phyloP scores from a whole-genome alignment of 768 basidiomycete species.

The Russula sp. region DNA sequence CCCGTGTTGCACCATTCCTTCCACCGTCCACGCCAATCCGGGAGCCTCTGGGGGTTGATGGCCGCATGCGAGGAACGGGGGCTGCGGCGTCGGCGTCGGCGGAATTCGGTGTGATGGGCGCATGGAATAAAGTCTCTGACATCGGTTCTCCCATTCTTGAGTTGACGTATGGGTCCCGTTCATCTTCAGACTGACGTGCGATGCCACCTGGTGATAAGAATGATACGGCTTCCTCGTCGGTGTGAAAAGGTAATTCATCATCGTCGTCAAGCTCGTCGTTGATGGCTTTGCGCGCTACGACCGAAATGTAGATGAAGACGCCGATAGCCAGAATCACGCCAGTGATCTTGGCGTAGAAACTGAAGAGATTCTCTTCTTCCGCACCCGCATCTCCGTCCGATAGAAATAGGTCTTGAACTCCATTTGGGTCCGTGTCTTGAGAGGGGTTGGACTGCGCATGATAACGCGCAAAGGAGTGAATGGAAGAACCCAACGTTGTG shows the following conservation, averaged over 20 bases:
- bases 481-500: slow-evolving; percentile 81
- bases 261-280: slow-evolving; percentile 55
- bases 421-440: slow-evolving; percentile 32
- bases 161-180: slow-evolving; percentile 19
- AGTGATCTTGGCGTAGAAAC: slow-evolving; percentile 59
- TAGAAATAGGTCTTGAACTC: slow-evolving; percentile 24
- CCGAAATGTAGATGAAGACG: slow-evolving; percentile 76
- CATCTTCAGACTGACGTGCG: slow-evolving; percentile 23
- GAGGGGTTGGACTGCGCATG: slow-evolving; percentile 37
- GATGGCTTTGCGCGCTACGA: slow-evolving; percentile 68
- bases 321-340: slow-evolving; percentile 70
- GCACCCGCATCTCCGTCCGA: slow-evolving; percentile 9
- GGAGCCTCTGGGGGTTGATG: slow-evolving; percentile 10
- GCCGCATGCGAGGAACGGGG: slow-evolving; percentile 11
- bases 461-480: slow-evolving; percentile 77
- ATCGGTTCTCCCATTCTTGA: slow-evolving; percentile 19
- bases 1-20: slow-evolving; percentile 17
- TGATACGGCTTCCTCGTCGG: slow-evolving; percentile 29
- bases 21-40: slow-evolving; percentile 19
- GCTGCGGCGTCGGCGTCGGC: slow-evolving; percentile 16
- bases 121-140: slow-evolving; percentile 22
- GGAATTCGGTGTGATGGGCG: slow-evolving; percentile 22
- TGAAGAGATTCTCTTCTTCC: slow-evolving; percentile 48
- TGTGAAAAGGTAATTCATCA: slow-evolving; percentile 33
- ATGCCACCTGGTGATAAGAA: slow-evolving; percentile 26